Evolutionary conservation across 2,329 filamentous ascomycete species (phyloP), one percentile per base, ranked within the genome.

Genomic region (Venturia oleaginea): DNA sequence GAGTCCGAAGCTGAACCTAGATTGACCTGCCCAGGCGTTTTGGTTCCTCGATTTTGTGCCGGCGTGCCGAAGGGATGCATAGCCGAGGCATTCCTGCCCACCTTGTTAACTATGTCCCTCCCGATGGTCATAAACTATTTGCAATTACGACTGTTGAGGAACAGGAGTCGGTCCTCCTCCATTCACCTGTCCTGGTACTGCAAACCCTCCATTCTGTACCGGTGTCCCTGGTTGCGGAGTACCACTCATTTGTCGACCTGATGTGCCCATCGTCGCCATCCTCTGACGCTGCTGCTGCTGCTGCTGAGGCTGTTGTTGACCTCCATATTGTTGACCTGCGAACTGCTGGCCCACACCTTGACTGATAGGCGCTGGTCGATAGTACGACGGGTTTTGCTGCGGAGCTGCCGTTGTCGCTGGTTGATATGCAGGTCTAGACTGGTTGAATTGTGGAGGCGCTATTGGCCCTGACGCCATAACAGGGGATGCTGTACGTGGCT

Each of bases 151-250:
- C 15, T 57, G 30, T n/a, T 57, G 51, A 34, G 59, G 15, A 30
- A 46, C 59, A 40, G 60, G 32, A 46, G 60, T 24, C 15, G 60
- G 32, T n/a, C 19, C 32, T 11, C 19, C 32, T 17, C 38, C 40
- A 30, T 62, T 62, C 10, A 30, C 32, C 30, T 62, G 40, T 32
- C 30, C 43, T 6, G 40, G 43, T 19, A 30, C 59, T 17, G 59
- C 32, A 27, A 34, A 57, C 10, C 51, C 51, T 32, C 51, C 51
- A n/a, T 57, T 57, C 7, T 57, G 51, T 19, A 57, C 30, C 27
- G 30, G 51, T 15, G 40, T 42, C n/a, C 34, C 27, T 37, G 60
- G 60, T 19, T 62, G 60, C 22, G 60, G 42, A 11, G 60, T 62
- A 4, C 60, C 60, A 37, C 22, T 32, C 38, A 24, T 37, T 48